phyloP scores from a whole-genome alignment of 306 rosid genomes.

The Castanea mollissima region DNA sequence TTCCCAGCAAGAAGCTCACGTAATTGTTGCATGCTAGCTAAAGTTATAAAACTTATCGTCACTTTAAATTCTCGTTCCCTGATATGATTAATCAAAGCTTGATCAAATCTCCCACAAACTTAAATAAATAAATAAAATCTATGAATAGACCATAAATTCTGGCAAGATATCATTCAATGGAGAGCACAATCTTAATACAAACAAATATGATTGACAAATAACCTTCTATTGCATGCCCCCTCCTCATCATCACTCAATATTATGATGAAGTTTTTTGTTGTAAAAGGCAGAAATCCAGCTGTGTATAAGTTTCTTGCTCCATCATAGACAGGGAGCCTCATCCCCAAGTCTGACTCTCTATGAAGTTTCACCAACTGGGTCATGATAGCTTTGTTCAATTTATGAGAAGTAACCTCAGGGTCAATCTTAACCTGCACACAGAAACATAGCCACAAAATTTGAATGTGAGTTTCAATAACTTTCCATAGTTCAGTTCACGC shows the following conservation, averaged over 20 bases:
- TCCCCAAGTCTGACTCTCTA: conserved; percentile 30
- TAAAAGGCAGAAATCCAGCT: conserved; percentile 49
- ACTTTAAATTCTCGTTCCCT: conserved; percentile 41
- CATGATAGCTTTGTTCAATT: conserved; percentile 36
- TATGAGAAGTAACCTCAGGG: conserved; percentile 43
- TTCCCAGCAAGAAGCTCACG: conserved; percentile 44
- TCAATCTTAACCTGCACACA: conserved; percentile 35
- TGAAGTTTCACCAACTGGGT: conserved; percentile 45
- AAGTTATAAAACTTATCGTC: conserved; percentile 34
- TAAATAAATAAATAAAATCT: neutral
- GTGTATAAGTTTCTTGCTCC: conserved; percentile 51
- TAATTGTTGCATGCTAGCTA: conserved; percentile 43
- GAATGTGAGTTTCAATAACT: neutral
- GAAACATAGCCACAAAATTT: neutral
- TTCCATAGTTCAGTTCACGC: neutral
- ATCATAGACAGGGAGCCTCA: conserved; percentile 44
- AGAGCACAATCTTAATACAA: neutral
- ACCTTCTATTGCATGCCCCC: conserved; percentile 28
- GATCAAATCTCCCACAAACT: neutral
- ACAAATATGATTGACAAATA: neutral
- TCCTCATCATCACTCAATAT: conserved; percentile 26
- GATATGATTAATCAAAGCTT: conserved; percentile 9
- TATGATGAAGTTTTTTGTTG: conserved; percentile 36
- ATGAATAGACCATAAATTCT: neutral
- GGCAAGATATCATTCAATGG: neutral